Conservation (phyloP, 2,329 filamentous ascomycete species). For the Pseudogymnoascus sp. region DNA sequence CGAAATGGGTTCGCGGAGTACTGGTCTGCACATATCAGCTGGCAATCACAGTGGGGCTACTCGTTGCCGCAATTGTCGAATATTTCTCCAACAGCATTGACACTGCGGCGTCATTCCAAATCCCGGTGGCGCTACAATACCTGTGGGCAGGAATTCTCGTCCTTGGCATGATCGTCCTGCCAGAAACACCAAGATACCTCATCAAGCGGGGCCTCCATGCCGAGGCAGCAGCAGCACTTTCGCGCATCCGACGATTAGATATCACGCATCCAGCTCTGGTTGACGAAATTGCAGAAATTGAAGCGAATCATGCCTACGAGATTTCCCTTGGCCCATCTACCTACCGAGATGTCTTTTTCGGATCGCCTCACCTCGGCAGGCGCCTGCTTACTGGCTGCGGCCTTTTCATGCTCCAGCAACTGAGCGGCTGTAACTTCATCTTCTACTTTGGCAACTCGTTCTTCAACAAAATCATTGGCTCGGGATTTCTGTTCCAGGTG, state of each 20-base stretch:
- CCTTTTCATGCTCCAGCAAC: conserved; percentile 71
- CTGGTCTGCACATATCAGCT: conserved; percentile 40
- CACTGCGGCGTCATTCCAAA: conserved; percentile 31
- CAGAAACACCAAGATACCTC: conserved; percentile 34
- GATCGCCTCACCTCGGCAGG: conserved; percentile 58
- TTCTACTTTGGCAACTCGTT: conserved; percentile 72
- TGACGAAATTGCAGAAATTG: conserved; percentile 68
- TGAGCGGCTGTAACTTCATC: conserved; percentile 69
- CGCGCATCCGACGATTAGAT: conserved; percentile 58
- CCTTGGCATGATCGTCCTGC: conserved; percentile 31
- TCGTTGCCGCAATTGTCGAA: conserved; percentile 38
- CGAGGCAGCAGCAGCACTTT: conserved; percentile 27
- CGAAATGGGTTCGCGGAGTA: conserved; percentile 34
- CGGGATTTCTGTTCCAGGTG: conserved; percentile 62
- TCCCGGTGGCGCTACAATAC: conserved; percentile 37
- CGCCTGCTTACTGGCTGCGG: conserved; percentile 65
- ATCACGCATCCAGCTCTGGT: conserved; percentile 64
- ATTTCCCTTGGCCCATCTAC: conserved; percentile 54
- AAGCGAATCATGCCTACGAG: conserved; percentile 70
- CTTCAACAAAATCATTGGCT: conserved; percentile 54
- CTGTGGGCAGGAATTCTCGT: conserved; percentile 33
- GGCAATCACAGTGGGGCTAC: conserved; percentile 39
- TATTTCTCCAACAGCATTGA: conserved; percentile 30
- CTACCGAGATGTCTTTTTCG: conserved; percentile 54
- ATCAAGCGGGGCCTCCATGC: conserved; percentile 28